Conservation (phyloP, 164 flowering plant species). For the Warburgia ugandensis region DNA sequence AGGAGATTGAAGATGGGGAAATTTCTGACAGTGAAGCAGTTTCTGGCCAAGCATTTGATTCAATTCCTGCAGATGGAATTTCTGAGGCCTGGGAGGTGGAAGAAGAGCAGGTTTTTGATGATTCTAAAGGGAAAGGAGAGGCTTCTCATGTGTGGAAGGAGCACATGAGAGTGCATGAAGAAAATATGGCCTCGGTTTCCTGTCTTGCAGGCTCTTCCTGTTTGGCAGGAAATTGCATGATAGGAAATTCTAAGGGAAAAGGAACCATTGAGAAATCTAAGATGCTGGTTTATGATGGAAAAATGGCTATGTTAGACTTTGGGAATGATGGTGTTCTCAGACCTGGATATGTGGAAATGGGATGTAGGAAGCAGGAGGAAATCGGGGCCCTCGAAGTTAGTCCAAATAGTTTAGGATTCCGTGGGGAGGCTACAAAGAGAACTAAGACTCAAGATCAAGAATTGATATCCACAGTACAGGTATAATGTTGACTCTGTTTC, state of each 20-base stretch:
- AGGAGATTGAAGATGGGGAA: constrained; percentile 19
- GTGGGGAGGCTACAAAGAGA: constrained; percentile 11
- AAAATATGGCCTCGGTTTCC: constrained; percentile 4
- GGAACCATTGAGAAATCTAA: neutral
- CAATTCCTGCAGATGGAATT: neutral
- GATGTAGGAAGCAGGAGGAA: constrained; percentile 3
- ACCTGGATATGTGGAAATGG: constrained; percentile 2
- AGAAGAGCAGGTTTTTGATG: constrained; percentile 14
- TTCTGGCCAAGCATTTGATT: neutral
- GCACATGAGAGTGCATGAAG: constrained; percentile 7
- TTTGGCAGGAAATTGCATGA: neutral
- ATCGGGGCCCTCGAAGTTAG: neutral
- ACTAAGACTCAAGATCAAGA: constrained; percentile 7
- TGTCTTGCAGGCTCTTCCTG: neutral
- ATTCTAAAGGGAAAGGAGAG: constrained; percentile 3
- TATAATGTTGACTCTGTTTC: constrained; percentile 4
- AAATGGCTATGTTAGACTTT: neutral
- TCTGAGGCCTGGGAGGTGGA: neutral
- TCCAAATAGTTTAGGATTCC: neutral
- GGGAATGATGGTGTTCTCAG: constrained; percentile 2
- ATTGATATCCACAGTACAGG: constrained; percentile 20
- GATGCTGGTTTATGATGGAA: neutral
- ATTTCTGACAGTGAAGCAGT: constrained; percentile 9
- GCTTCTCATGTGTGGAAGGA: constrained; percentile 2
- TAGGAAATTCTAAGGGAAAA: constrained; percentile 6